Evolutionary conservation across 768 basidiomycete genomes (phyloP).

Genomic region (Collybia mongolica): DNA sequence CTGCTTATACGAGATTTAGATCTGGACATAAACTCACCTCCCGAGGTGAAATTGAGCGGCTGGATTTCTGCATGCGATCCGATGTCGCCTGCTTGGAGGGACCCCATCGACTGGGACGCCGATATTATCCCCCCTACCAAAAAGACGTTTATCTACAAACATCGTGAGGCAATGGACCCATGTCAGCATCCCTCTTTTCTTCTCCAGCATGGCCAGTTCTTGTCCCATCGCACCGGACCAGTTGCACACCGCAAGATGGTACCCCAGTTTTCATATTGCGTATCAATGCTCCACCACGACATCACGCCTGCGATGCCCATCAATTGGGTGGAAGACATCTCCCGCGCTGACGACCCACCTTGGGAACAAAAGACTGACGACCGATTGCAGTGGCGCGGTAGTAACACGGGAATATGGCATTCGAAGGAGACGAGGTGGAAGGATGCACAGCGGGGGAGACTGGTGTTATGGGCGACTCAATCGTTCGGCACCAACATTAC

Average conservation of each 20-base stretch:
- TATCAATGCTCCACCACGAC: constrained; percentile 50
- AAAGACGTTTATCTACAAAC: constrained; percentile 47
- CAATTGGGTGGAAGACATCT: constrained; percentile 40
- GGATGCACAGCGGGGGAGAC: constrained; percentile 39
- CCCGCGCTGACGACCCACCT: constrained; percentile 42
- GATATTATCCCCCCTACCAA: constrained; percentile 11
- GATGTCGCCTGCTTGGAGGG: constrained; percentile 26
- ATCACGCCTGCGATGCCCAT: constrained; percentile 45
- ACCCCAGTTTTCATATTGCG: constrained; percentile 51
- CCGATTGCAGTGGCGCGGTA: constrained; percentile 67
- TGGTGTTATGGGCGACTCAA: constrained; percentile 35
- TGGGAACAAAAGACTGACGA: constrained; percentile 63
- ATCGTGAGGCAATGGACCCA: constrained; percentile 43
- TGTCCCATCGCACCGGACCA: constrained; percentile 47
- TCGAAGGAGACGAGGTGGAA: constrained; percentile 38
- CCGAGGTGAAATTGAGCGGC: constrained; percentile 26
- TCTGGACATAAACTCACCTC: constrained; percentile 29
- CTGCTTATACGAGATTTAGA: constrained; percentile 14
- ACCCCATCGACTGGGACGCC: constrained; percentile 24
- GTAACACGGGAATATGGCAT: constrained; percentile 65
- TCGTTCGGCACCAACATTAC: constrained; percentile 25
- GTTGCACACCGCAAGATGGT: constrained; percentile 35
- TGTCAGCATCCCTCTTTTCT: constrained; percentile 40
- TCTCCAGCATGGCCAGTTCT: constrained; percentile 47
- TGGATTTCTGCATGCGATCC: constrained; percentile 41